Evolutionary conservation across 495 filamentous ascomycete genomes (phyloP).

Genomic region (Aspergillus bridgeri): DNA sequence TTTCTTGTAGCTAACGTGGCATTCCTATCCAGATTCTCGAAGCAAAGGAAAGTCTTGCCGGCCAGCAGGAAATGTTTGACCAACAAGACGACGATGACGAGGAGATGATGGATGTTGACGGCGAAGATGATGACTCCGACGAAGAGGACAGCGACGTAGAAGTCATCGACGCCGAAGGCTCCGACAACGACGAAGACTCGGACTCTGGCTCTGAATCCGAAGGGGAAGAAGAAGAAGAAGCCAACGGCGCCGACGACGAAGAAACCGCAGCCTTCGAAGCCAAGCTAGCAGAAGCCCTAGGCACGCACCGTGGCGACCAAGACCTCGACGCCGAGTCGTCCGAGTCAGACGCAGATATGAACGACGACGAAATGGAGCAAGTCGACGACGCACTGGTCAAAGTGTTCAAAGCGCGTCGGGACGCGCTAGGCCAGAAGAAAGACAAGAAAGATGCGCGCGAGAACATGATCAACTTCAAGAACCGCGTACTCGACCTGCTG

Average conservation of each 20-base stretch:
- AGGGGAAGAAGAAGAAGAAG: conserved; percentile 20
- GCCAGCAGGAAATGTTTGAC: conserved; percentile 84
- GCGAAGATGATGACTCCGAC: conserved; percentile 40
- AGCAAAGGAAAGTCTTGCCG: conserved; percentile 74
- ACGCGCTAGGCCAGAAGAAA: conserved; percentile 62
- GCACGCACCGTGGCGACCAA: conserved; percentile 56
- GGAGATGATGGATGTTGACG: conserved; percentile 34
- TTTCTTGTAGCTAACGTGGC: background rate
- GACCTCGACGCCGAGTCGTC: conserved; percentile 51
- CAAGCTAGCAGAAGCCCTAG: conserved; percentile 71
- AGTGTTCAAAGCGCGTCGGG: conserved; percentile 74
- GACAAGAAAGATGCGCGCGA: conserved; percentile 83
- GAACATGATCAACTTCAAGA: conserved; percentile 92
- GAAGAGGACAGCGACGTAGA: conserved; percentile 32
- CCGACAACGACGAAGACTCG: conserved; percentile 33
- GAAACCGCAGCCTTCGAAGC: conserved; percentile 67
- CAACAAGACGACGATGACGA: conserved; percentile 60
- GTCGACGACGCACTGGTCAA: conserved; percentile 76
- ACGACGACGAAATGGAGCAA: conserved; percentile 92
- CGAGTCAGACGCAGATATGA: conserved; percentile 75
- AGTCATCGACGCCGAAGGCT: conserved; percentile 28
- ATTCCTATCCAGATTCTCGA: conserved; percentile 54
- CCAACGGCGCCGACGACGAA: conserved; percentile 43
- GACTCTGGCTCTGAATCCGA: background rate
- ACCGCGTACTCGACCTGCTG: conserved; percentile 82